A percentile compares a stretch with the other conserved stretches of the same genome.
Conservation (phyloP, 306 rosid species). For the Casuarina cunninghamiana region DNA sequence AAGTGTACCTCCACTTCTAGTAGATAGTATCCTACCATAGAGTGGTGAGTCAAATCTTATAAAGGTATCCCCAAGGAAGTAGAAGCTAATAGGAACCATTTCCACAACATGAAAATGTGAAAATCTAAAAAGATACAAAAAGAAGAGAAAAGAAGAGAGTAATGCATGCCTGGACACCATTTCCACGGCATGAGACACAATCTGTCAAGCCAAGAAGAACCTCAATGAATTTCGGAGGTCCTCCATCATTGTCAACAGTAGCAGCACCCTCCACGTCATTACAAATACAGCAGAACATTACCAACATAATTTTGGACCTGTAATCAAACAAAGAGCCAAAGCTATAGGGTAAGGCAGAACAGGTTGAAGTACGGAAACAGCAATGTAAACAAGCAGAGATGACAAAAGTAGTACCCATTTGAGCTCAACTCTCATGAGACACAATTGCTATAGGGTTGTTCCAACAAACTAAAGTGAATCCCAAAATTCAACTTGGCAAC, state of each 20-base stretch:
- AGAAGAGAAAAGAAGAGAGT: too few relatives aligned
- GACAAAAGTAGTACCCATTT: background rate
- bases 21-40: too few relatives aligned
- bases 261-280: conserved; percentile 40
- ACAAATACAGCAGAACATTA: conserved; percentile 52
- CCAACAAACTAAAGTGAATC: background rate
- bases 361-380: background rate
- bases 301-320: too few relatives aligned
- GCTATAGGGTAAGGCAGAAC: too few relatives aligned
- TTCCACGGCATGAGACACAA: conserved; percentile 10
- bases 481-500: background rate
- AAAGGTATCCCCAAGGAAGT: background rate
- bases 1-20: too few relatives aligned
- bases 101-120: too few relatives aligned
- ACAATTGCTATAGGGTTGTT: background rate
- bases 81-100: background rate
- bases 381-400: background rate
- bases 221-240: conserved; percentile 37
- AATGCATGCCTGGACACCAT: conserved; percentile 25
- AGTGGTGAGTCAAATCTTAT: background rate
- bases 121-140: too few relatives aligned
- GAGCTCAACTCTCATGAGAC: background rate
- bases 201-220: too few relatives aligned
- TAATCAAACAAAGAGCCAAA: too few relatives aligned
- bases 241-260: conserved; percentile 34